Base-by-base conservation (phyloP, 495 filamentous ascomycete genomes). In the Rhizodiscina lignyota region DNA sequence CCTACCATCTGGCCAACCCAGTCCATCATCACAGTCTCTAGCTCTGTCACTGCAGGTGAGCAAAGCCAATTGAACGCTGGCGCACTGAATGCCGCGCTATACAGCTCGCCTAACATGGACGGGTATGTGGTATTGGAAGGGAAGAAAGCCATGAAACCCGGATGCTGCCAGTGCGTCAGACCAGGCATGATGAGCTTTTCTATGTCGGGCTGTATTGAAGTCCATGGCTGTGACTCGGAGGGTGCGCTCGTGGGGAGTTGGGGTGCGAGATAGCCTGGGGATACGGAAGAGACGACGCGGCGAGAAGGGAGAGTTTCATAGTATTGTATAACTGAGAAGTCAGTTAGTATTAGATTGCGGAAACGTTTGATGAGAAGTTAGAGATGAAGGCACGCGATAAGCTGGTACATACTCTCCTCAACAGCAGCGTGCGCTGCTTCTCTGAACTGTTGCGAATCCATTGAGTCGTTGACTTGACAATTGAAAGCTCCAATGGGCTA, bases 61-160 rank as follows among this genome's bases (percentile, higher is more conserved):
- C 87, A 94, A 32, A 94, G 70, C 89, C 89, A 97, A 57, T 94
- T 94, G 66, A 97, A 97, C 5, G 82, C 82, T 8, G 89, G 83
- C 2, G 80, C 81, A 5, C 72, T 86, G 52, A 96, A 84, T 3
- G 86, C 79, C 0, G 82, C 72, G 2, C 72, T 79, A 60, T 94
- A 97, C 55, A 97, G 74, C 57, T 97, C 89, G 3, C 85, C 89
- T 2, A 97, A 72, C 52, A 94, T 83, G 30, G 73, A 77, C 0
- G 89, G 86, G 57, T 79, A 94, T 26, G 77, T 77, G 32, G 75
- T 75, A 26, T 67, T 70, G 13, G 84, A 83, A 11, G 89, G 83
- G 58, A 81, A 97, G 70, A 86, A 97, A 23, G 89, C 89, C 69
- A 94, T 81, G 67, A 93, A 97, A 53, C 89, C 87, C 1, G 89